Percentiles rank a stretch among this genome's conserved stretches.
phyloP scores from a whole-genome alignment of 176 grass and related monocot genomes.

The Otatea glauca region DNA sequence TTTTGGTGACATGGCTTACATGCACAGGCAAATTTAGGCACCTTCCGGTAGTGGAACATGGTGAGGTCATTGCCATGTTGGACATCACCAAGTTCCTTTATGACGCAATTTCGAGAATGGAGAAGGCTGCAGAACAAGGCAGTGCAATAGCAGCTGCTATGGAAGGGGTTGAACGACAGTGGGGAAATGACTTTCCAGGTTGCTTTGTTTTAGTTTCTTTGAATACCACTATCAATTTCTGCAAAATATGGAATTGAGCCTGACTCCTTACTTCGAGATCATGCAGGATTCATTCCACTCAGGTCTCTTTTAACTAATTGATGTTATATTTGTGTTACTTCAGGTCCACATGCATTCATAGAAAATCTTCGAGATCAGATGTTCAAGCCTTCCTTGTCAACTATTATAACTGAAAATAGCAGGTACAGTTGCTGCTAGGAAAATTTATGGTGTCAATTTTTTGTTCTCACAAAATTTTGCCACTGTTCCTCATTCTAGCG shows the following conservation, averaged over 20 bases:
- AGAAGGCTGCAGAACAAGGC: constrained; percentile 81
- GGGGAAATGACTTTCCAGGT: constrained; percentile 64
- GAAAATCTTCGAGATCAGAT: constrained; percentile 81
- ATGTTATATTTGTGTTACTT: constrained; percentile 26
- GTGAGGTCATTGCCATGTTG: constrained; percentile 81
- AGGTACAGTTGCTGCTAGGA: constrained; percentile 47
- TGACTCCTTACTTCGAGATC: not conserved
- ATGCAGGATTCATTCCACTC: not conserved
- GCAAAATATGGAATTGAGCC: not conserved
- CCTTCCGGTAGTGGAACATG: constrained; percentile 83
- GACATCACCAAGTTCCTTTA: constrained; percentile 87
- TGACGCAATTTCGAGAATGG: constrained; percentile 89
- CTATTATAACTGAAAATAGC: constrained; percentile 71
- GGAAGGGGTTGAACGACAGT: constrained; percentile 65
- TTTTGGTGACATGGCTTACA: constrained; percentile 4
- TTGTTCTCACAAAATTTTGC: not conserved
- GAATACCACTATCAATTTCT: not conserved
- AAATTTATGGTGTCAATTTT: not conserved
- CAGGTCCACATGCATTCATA: constrained; percentile 71
- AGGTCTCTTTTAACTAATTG: not conserved
- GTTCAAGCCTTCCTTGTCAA: constrained; percentile 91
- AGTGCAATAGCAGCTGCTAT: constrained; percentile 77
- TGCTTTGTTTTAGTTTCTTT: constrained; percentile 13
- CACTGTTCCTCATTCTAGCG: constrained; percentile 40
- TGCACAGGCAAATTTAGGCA: constrained; percentile 88